These are phyloP conservation scores for Elasticomyces elasticus DNA, from an alignment of 495 filamentous ascomycete species.

Conservation along the genomic window DNA sequence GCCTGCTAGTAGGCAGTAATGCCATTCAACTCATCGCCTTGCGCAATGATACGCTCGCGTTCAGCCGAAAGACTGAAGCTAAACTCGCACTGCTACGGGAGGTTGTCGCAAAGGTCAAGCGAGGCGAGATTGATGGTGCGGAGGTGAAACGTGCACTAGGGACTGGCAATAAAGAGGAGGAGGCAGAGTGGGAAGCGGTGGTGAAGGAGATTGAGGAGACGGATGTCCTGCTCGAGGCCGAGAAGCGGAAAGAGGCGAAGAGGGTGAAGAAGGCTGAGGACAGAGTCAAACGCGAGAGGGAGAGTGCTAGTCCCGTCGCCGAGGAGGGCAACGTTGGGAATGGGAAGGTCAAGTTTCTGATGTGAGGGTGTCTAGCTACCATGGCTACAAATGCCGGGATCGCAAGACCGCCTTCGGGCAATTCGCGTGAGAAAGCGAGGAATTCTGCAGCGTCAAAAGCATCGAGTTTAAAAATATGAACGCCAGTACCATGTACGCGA, in stretches of 20 bases:
- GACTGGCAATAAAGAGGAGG: constrained; percentile 62
- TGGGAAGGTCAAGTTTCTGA: too few species aligned
- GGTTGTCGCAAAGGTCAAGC: constrained; percentile 70
- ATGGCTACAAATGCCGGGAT: too few species aligned
- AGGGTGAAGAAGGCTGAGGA: constrained; percentile 21
- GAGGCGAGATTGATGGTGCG: constrained; percentile 62
- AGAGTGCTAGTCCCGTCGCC: constrained; percentile 1
- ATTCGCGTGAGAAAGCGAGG: too few species aligned
- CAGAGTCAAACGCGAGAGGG: neutral
- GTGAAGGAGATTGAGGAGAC: constrained; percentile 73
- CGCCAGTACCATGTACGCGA: too few species aligned
- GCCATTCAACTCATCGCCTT: constrained; percentile 82
- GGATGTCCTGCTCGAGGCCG: constrained; percentile 50
- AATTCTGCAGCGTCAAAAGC: too few species aligned
- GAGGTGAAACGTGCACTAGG: constrained; percentile 80
- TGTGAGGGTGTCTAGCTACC: too few species aligned
- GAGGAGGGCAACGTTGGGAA: too few species aligned
- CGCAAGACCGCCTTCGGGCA: too few species aligned
- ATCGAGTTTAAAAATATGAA: too few species aligned
- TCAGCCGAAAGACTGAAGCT: constrained; percentile 63
- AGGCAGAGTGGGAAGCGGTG: constrained; percentile 87
- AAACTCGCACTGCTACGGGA: constrained; percentile 69
- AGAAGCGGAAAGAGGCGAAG: constrained; percentile 27
- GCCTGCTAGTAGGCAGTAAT: constrained; percentile 84
- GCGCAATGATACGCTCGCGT: constrained; percentile 61